Conservation (phyloP, 2,329 filamentous ascomycete genomes). For the Aspergillus fumigatiaffinis region DNA sequence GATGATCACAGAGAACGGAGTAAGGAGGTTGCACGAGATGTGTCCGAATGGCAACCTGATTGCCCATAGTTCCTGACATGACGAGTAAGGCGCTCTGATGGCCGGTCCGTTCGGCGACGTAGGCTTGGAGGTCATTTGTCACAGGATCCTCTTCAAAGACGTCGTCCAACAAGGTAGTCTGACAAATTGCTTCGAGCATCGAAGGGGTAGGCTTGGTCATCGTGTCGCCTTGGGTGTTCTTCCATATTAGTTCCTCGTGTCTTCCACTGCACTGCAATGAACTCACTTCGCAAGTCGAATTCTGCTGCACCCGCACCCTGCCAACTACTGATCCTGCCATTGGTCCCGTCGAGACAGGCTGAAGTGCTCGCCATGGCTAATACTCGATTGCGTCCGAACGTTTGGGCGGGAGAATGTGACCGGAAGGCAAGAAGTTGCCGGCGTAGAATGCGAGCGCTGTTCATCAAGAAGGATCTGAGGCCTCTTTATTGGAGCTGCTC, state of each 20-base stretch:
- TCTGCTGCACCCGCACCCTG: constrained; percentile 50
- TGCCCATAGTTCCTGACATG: constrained; percentile 89
- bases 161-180: constrained; percentile 75
- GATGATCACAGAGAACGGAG: constrained; percentile 71
- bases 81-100: constrained; percentile 78
- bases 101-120: constrained; percentile 67
- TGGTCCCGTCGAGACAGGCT: constrained; percentile 12
- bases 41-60: constrained; percentile 76
- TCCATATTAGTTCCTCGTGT: background rate
- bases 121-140: constrained; percentile 70
- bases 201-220: constrained; percentile 72
- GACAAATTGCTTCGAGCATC: constrained; percentile 76
- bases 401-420: constrained; percentile 4
- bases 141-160: constrained; percentile 77
- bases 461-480: background rate
- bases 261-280: background rate
- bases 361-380: constrained; percentile 20
- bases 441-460: constrained; percentile 1
- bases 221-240: constrained; percentile 53
- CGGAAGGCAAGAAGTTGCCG: constrained; percentile 7
- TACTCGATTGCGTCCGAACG: constrained; percentile 5
- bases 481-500: background rate
- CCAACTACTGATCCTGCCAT: constrained; percentile 31
- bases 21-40: constrained; percentile 78
- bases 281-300: constrained; percentile 53